These are phyloP conservation scores for Aurantiochytrium sp. DNA, from an alignment of 108 stramenopile genomes.

Conservation along the genomic window DNA sequence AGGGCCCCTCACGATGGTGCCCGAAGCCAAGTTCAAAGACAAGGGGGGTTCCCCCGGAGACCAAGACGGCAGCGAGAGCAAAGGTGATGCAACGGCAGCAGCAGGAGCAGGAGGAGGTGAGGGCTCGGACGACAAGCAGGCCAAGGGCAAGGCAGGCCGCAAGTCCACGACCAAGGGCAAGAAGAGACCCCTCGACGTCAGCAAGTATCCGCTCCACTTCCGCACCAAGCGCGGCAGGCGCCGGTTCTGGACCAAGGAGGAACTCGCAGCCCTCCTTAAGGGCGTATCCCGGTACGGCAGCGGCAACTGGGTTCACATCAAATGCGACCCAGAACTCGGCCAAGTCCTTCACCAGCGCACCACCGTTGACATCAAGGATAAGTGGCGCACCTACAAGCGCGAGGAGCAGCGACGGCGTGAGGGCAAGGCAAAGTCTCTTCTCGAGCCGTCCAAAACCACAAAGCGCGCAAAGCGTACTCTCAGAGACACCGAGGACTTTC, in stretches of 20 bases:
- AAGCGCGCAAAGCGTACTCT: not conserved
- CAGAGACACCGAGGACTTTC: not conserved
- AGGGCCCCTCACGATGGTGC: too few relatives aligned
- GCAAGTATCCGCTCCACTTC: not conserved
- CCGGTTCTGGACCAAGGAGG: not conserved
- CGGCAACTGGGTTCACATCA: not conserved
- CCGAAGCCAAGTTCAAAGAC: too few relatives aligned
- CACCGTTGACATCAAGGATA: constrained; percentile 20
- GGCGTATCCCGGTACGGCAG: not conserved
- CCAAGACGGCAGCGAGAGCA: too few relatives aligned
- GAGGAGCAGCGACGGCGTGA: not conserved
- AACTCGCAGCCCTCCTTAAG: not conserved
- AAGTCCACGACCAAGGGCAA: not conserved
- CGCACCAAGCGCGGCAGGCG: not conserved
- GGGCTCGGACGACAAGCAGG: not conserved
- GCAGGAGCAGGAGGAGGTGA: too few relatives aligned
- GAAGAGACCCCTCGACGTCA: not conserved
- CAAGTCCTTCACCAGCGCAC: not conserved
- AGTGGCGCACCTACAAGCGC: not conserved
- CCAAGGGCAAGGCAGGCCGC: not conserved
- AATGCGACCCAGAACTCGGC: not conserved
- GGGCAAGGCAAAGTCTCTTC: not conserved
- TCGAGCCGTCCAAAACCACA: not conserved
- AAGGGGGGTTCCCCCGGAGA: too few relatives aligned
- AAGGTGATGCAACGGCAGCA: too few relatives aligned